Conservation (phyloP, 2,329 filamentous ascomycete species). For the Apiospora saccharicola region DNA sequence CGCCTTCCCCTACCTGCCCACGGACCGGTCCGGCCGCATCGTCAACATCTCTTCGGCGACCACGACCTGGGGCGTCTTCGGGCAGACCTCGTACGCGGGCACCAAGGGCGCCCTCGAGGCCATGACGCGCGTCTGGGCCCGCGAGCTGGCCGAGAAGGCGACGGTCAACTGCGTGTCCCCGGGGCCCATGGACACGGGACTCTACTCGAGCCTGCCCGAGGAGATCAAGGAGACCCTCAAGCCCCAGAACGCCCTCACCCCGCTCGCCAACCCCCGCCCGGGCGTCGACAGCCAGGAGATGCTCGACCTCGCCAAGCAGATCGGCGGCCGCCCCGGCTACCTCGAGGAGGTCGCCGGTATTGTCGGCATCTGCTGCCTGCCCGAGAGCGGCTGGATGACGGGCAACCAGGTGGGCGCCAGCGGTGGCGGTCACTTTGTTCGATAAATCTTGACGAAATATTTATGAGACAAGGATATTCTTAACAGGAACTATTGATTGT, state of each 20-base stretch:
- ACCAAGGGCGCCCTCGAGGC: slow-evolving; percentile 66
- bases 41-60: slow-evolving; percentile 64
- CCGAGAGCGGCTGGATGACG: slow-evolving; percentile 79
- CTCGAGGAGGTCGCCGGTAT: slow-evolving; percentile 77
- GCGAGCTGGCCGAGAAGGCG: slow-evolving; percentile 59
- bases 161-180: slow-evolving; percentile 67
- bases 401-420: slow-evolving; percentile 83
- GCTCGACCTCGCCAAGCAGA: slow-evolving; percentile 63
- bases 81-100: slow-evolving; percentile 64
- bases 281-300: slow-evolving; percentile 68
- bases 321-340: slow-evolving; percentile 68
- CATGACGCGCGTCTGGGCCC: slow-evolving; percentile 66
- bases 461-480: background rate
- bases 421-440: slow-evolving; percentile 57
- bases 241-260: slow-evolving; percentile 59
- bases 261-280: slow-evolving; percentile 66
- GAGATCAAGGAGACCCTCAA: slow-evolving; percentile 52
- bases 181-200: slow-evolving; percentile 60
- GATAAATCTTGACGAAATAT: background rate
- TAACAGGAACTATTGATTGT: too few species aligned
- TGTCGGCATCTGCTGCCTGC: slow-evolving; percentile 76
- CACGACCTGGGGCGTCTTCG: slow-evolving; percentile 60
- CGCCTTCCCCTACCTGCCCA: slow-evolving; percentile 71
- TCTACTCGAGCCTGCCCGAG: slow-evolving; percentile 55
- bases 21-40: slow-evolving; percentile 67